Conservation (phyloP, 2,329 filamentous ascomycete genomes). For the Cercospora sesami region DNA sequence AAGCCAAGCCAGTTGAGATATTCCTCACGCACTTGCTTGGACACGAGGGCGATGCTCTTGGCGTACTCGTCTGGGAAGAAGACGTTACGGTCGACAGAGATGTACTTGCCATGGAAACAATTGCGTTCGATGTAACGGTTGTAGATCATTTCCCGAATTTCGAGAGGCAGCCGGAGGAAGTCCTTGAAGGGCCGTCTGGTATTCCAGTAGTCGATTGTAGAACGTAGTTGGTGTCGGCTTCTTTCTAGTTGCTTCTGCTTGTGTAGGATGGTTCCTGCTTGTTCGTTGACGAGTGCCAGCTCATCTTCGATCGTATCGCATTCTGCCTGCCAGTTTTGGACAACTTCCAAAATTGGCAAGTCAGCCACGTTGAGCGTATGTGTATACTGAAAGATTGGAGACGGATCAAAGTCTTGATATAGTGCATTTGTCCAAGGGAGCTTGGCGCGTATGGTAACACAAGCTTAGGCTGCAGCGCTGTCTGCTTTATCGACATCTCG, state of each 20-base stretch:
- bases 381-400: not conserved
- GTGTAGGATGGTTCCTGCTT: not conserved
- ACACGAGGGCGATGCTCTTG: not conserved
- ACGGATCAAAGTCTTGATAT: not conserved
- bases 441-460: not conserved
- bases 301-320: not conserved
- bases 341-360: not conserved
- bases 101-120: too few species aligned
- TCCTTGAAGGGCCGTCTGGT: not conserved
- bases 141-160: not conserved
- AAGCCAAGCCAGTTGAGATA: not conserved
- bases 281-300: not conserved
- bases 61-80: not conserved
- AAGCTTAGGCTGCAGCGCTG: not conserved
- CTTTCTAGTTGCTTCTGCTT: not conserved
- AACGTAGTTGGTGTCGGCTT: not conserved
- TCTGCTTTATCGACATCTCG: too few species aligned
- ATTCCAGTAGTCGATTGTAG: not conserved
- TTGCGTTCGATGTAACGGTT: not conserved
- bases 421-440: not conserved
- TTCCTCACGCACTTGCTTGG: not conserved
- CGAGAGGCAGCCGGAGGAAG: not conserved
- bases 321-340: not conserved
- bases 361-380: not conserved
- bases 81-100: too few species aligned